A percentile compares a stretch with the other conserved stretches of the same genome.
These are phyloP conservation scores for Pseudevernia furfuracea DNA, from an alignment of 495 filamentous ascomycete species.

Conservation along the genomic window DNA sequence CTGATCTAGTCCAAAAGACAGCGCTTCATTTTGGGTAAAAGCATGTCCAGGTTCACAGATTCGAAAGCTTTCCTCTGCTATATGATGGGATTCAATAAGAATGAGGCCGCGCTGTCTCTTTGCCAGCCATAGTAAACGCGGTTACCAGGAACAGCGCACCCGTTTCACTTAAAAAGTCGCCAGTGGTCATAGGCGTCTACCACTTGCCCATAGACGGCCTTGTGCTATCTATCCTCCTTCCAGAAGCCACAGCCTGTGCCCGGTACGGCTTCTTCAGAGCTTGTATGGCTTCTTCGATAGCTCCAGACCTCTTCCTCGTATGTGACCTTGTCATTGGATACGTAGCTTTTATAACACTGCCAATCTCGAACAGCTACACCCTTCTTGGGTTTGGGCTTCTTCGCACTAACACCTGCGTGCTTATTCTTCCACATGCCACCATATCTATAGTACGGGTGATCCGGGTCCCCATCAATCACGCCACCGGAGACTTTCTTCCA, in stretches of 20 bases:
- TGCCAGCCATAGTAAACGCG: background rate
- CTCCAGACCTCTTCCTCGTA: constrained; percentile 15
- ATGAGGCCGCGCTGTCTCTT: background rate
- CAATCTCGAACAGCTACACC: constrained; percentile 12
- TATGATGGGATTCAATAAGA: background rate
- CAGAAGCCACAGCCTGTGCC: constrained; percentile 17
- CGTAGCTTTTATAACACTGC: background rate
- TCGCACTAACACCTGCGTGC: constrained; percentile 21
- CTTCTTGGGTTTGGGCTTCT: constrained; percentile 18
- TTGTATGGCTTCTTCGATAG: constrained; percentile 20
- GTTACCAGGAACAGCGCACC: background rate
- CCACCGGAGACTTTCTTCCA: constrained; percentile 24
- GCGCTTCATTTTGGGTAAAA: constrained; percentile 15
- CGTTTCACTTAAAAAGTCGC: background rate
- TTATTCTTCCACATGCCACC: constrained; percentile 29
- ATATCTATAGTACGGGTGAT: constrained; percentile 23
- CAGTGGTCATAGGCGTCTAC: background rate
- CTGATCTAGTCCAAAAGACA: constrained; percentile 50
- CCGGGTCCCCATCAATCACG: constrained; percentile 16
- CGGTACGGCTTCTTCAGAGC: constrained; percentile 10
- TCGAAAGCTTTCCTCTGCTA: background rate
- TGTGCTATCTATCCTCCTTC: constrained; percentile 15
- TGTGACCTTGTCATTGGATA: constrained; percentile 12
- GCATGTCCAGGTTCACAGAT: background rate
- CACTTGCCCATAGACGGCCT: background rate